Percentiles rank a stretch among this genome's conserved stretches.
These are phyloP conservation scores for Backusella parvicylindrica DNA, from an alignment of 192 early-diverging fungal genomes.

Conservation along the genomic window DNA sequence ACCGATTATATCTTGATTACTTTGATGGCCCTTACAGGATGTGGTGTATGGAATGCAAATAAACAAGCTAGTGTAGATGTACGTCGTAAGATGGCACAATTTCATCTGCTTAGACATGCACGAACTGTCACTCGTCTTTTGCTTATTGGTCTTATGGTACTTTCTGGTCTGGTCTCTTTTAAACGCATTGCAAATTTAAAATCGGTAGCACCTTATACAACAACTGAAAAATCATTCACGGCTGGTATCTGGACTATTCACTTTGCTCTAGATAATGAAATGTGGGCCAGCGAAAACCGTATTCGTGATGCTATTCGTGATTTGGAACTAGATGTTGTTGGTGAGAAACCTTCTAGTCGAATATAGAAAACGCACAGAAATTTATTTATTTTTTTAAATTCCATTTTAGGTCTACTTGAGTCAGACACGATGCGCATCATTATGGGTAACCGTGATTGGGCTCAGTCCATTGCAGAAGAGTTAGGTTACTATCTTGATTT, in stretches of 20 bases:
- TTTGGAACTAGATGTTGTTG: constrained; percentile 77
- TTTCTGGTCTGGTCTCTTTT: constrained; percentile 33
- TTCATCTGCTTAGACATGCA: constrained; percentile 25
- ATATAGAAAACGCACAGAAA: background rate
- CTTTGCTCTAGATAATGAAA: constrained; percentile 82
- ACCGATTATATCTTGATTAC: constrained; percentile 65
- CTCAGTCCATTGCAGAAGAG: constrained; percentile 75
- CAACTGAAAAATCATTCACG: constrained; percentile 65
- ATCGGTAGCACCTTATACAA: constrained; percentile 55
- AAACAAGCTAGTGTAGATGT: background rate
- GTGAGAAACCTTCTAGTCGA: background rate
- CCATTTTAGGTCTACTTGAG: constrained; percentile 53
- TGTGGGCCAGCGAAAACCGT: constrained; percentile 74
- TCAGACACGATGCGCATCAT: constrained; percentile 78
- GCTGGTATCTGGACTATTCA: constrained; percentile 85
- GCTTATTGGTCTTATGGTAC: constrained; percentile 33
- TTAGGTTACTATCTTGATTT: constrained; percentile 79
- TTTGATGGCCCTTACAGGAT: constrained; percentile 59
- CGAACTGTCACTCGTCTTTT: constrained; percentile 38
- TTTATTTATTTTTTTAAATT: background rate
- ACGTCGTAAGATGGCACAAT: constrained; percentile 4
- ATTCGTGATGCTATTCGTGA: constrained; percentile 75
- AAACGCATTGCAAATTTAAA: constrained; percentile 43
- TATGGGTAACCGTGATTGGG: constrained; percentile 82
- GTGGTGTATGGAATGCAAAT: constrained; percentile 47